Evolutionary conservation across 495 filamentous ascomycete species (phyloP).

Genomic region (Aspergillus bridgeri): DNA sequence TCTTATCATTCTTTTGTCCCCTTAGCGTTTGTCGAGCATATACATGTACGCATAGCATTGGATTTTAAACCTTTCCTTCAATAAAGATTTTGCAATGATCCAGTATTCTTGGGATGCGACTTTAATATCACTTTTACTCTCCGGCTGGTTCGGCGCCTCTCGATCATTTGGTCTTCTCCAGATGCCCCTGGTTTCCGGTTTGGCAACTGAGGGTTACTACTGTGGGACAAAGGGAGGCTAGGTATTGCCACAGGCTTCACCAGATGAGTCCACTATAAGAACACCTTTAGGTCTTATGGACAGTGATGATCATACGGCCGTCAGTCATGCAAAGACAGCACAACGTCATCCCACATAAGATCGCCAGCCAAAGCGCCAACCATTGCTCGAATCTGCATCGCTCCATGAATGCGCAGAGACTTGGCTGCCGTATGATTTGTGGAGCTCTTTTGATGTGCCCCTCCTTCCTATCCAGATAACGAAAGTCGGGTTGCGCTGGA

Average conservation of each 20-base stretch:
- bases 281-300: no score
- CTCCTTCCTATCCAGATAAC: not conserved
- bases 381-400: not conserved
- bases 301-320: no score
- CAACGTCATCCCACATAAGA: conserved; percentile 3
- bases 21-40: not conserved
- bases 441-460: not conserved
- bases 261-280: no score
- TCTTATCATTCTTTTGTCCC: not conserved
- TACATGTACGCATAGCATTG: not conserved
- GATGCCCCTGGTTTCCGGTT: no score
- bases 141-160: no score
- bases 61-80: not conserved
- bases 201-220: no score
- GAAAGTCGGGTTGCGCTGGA: not conserved
- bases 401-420: not conserved
- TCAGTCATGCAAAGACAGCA: no score
- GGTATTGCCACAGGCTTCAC: no score
- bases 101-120: no score
- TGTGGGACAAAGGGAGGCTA: no score
- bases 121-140: no score
- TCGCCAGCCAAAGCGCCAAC: not conserved
- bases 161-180: no score
- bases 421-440: not conserved
- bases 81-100: not conserved